Base-by-base conservation (phyloP, 2,329 filamentous ascomycete genomes). In the Coniochaeta sp. region DNA sequence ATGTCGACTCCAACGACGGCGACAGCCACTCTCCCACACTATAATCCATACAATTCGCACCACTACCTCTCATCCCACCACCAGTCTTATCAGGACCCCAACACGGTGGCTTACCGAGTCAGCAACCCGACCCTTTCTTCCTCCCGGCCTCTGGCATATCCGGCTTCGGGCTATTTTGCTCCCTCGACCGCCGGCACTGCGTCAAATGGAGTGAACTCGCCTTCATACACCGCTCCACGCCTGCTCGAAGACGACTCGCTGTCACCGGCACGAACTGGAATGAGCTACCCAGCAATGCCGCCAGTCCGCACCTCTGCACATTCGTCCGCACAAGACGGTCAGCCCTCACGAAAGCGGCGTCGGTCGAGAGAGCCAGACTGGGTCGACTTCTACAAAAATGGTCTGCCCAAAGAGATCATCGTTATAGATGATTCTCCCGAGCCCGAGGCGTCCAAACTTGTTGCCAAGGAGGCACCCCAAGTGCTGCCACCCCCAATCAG, bases 1-100 rank as follows among this genome's bases (percentile, higher is more conserved):
- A 93, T 93, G 90, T 93, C 90, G 80, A 92, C 89, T 67, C 89
- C 90, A 67, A 91, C 89, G 64, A 89, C 87, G 70, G 88, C 87
- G 69, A 89, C 88, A 73, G 87, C 87, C 70, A 89, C 87, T 67
- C 80, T 90, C 71, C 86, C 87, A 72, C 84, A 52, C 24, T 52
- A 52, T 31, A 52, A 52, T 9, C 47, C 83, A 69, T 86, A 88
- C 74, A 84, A 86, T 74, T 81, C 83, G 63, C 82, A 82, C 70
- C 86, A 87, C 78, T 87, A 87, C 70, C 81, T 85, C 70, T 83
- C 85, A 69, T 71, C 81, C 55, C 71, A 81, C 58, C 81, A 79
- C 65, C 73, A 78, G 62, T 71, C 77, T 62, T 86, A 80, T 73
- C 77, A 77, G 72, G 66, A 67, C 44, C 74, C 75, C 69, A 81